Percentiles rank a stretch among this genome's conserved stretches.
These are phyloP conservation scores for Protomyces lactucae-debilis DNA, from an alignment of 1,139 yeast species.

Conservation along the genomic window DNA sequence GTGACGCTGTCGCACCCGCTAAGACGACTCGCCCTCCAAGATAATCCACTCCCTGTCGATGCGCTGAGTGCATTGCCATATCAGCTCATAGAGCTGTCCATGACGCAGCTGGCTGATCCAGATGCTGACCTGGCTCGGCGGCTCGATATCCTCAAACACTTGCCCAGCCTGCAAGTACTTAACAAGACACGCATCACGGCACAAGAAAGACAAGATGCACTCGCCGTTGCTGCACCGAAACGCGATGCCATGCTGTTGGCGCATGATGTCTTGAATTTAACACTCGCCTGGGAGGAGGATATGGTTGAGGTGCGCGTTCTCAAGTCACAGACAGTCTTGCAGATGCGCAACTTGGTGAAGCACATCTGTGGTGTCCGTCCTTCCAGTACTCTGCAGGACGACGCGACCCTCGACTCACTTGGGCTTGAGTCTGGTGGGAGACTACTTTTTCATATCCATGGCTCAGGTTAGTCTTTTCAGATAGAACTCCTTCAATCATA, in stretches of 20 bases:
- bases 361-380: background rate
- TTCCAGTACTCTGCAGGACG: background rate
- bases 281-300: background rate
- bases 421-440: background rate
- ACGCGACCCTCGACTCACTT: background rate
- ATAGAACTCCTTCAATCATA: background rate
- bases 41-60: background rate
- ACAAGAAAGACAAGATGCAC: conserved; percentile 25
- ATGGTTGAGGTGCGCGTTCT: conserved; percentile 3
- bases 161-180: conserved; percentile 5
- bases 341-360: conserved; percentile 4
- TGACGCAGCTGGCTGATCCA: background rate
- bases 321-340: conserved; percentile 9
- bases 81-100: background rate
- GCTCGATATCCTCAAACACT: background rate
- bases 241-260: background rate
- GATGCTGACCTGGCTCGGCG: background rate
- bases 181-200: conserved; percentile 11
- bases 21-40: background rate
- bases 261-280: conserved; percentile 2
- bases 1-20: background rate
- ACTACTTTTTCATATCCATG: background rate
- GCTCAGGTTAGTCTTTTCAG: background rate
- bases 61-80: background rate
- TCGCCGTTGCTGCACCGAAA: background rate